Percentiles rank a stretch among this genome's conserved stretches.
These are phyloP conservation scores for Blastobotrys americana DNA, from an alignment of 805 yeast species.

Conservation along the genomic window DNA sequence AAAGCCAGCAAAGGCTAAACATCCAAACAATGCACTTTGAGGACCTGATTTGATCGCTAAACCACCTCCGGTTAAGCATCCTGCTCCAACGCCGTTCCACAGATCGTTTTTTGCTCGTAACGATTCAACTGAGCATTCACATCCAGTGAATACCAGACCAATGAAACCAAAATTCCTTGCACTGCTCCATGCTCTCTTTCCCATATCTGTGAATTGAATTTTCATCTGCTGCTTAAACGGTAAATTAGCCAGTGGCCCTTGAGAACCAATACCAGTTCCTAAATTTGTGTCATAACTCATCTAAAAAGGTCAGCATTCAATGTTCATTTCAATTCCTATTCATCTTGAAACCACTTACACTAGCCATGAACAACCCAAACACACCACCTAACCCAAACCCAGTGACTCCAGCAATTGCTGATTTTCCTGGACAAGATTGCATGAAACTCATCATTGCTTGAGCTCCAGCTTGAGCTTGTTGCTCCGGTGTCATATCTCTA, in stretches of 20 bases:
- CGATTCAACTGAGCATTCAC: slow-evolving; percentile 84
- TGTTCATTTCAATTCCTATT: not conserved
- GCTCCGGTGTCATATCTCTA: slow-evolving; percentile 77
- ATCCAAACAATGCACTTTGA: slow-evolving; percentile 81
- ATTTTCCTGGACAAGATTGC: slow-evolving; percentile 92
- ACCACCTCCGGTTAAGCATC: slow-evolving; percentile 96
- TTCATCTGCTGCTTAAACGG: slow-evolving; percentile 93
- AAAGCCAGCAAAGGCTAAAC: slow-evolving; percentile 97
- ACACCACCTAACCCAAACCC: slow-evolving; percentile 95
- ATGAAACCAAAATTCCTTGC: slow-evolving; percentile 93
- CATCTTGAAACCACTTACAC: too few species aligned
- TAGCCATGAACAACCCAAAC: slow-evolving; percentile 83
- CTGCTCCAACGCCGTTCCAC: slow-evolving; percentile 86
- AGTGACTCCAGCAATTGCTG: slow-evolving; percentile 83
- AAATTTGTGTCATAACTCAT: slow-evolving; percentile 84
- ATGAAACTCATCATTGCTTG: slow-evolving; percentile 71
- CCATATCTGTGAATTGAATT: slow-evolving; percentile 87
- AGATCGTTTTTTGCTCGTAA: slow-evolving; percentile 85
- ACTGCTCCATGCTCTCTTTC: slow-evolving; percentile 72
- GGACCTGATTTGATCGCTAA: slow-evolving; percentile 91
- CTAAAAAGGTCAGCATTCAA: slow-evolving; percentile 14
- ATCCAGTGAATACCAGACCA: slow-evolving; percentile 86
- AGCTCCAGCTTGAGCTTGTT: slow-evolving; percentile 90
- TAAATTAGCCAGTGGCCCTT: slow-evolving; percentile 54
- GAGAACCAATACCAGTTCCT: slow-evolving; percentile 40